A percentile compares a stretch with the other conserved stretches of the same genome.
phyloP scores from a whole-genome alignment of 352 stramenopile species.

The Pythium phragmitis region DNA sequence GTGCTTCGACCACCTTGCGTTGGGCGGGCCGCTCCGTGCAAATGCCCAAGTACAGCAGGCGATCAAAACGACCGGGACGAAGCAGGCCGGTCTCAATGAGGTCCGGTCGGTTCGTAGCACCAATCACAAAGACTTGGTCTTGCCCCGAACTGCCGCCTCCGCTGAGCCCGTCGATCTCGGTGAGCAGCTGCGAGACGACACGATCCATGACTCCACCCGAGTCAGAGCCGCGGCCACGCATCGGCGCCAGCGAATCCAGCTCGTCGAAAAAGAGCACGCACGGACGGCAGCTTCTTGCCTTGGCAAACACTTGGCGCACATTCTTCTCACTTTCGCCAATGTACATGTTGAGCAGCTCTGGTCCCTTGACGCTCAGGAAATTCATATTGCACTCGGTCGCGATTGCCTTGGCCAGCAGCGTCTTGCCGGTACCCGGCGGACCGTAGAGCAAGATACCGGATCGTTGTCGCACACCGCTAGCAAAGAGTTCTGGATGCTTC shows the following conservation, averaged over 20 bases:
- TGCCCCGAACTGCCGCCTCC: conserved; percentile 54
- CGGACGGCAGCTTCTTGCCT: conserved; percentile 70
- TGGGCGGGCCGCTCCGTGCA: conserved; percentile 71
- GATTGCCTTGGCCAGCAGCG: conserved; percentile 94
- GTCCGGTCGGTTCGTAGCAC: conserved; percentile 96
- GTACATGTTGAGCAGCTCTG: conserved; percentile 97
- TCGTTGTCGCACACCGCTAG: conserved; percentile 68
- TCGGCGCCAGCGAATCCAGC: conserved; percentile 87
- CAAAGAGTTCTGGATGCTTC: conserved; percentile 83
- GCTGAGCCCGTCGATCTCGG: conserved; percentile 92
- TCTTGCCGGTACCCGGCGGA: conserved; percentile 92
- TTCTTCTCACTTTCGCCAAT: conserved; percentile 98
- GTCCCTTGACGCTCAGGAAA: conserved; percentile 96
- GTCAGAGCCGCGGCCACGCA: conserved; percentile 87
- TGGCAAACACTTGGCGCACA: conserved; percentile 93
- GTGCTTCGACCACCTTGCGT: conserved; percentile 79
- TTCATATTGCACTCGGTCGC: conserved; percentile 95
- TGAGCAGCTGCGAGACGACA: conserved; percentile 95
- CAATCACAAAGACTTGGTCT: conserved; percentile 94
- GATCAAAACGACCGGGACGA: conserved; percentile 90
- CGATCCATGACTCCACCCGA: conserved; percentile 94
- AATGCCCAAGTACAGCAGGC: conserved; percentile 82
- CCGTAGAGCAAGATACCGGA: conserved; percentile 85
- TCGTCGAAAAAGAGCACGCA: conserved; percentile 95
- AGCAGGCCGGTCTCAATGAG: conserved; percentile 94